Evolutionary conservation across 2,329 filamentous ascomycete genomes (phyloP), one percentile per base, ranked within the genome.

Genomic region (Mycosphaerella arachidis): DNA sequence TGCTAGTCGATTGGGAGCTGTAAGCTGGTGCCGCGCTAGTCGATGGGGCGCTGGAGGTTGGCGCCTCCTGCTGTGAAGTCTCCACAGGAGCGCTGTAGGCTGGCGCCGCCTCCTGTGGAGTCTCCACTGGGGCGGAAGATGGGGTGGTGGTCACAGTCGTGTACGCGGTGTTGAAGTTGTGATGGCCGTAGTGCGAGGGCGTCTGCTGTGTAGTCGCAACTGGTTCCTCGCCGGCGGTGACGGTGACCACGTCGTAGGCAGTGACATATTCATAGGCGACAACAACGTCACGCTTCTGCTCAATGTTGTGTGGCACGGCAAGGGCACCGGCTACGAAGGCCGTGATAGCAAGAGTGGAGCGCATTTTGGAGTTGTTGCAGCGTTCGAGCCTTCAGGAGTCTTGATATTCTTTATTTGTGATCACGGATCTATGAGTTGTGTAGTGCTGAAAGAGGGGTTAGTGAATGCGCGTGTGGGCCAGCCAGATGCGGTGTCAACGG

Each of bases 321-420:
- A 76, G 58, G 50, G 69, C 73, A 58, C 68, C 67, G 57, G 69
- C 73, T 57, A 69, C 74, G 55, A 77, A 68, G 58, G 72, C 73
- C 40, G 72, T 73, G 56, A 72, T 59, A 61, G 72, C 58, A 53
- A 76, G 40, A 45, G 71, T 62, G 52, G 73, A 72, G 65, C 72
- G 74, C 74, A 76, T 74, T 50, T 68, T 72, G 55, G 55, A 24
- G 55, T 50, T 65, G 57, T 35, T 68, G 58, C 8, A 40, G 50
- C 31, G 56, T 24, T 46, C 48, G 35, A 24, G 33, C 43, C 13
- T 48, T 29, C 40, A 43, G 18, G 40, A 56, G 40, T 33, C 66
- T 61, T 63, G 57, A 66, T 54, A 53, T 40, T n/a, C 54, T 48
- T 59, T 51, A 27, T 33, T 53, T 18, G 46, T n/a, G 46, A 43